phyloP scores from a whole-genome alignment of 768 basidiomycete species.

The Auricularia heimuer region DNA sequence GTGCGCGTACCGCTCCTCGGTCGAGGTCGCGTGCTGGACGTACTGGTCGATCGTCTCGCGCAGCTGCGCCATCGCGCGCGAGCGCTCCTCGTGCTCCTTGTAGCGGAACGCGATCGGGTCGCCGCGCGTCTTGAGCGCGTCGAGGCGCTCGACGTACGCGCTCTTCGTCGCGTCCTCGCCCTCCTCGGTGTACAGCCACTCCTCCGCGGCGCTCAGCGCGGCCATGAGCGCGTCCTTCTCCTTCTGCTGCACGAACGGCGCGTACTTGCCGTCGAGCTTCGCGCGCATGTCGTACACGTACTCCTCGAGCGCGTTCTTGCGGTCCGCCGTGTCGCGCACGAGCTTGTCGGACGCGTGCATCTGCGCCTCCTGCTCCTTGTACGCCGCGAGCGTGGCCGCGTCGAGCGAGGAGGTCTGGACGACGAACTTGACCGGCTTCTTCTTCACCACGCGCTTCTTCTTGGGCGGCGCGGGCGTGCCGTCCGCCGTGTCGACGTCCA shows the following conservation, averaged over 20 bases:
- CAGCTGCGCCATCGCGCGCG: constrained; percentile 57
- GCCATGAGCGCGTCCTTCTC: constrained; percentile 73
- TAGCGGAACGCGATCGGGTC: constrained; percentile 80
- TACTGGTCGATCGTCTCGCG: constrained; percentile 86
- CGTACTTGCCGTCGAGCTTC: constrained; percentile 86
- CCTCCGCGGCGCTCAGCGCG: constrained; percentile 71
- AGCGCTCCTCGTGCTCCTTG: constrained; percentile 76
- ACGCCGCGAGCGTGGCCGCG: constrained; percentile 47
- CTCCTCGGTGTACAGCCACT: constrained; percentile 96
- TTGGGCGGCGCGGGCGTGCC: constrained; percentile 41
- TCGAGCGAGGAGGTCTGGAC: constrained; percentile 57
- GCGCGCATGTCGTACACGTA: constrained; percentile 93
- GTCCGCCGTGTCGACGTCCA: constrained; percentile 54
- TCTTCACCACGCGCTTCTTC: constrained; percentile 81
- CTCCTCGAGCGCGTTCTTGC: constrained; percentile 98
- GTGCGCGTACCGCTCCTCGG: constrained; percentile 81
- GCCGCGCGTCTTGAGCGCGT: constrained; percentile 73
- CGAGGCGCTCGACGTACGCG: constrained; percentile 79
- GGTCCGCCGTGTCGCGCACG: constrained; percentile 96
- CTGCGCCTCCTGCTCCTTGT: constrained; percentile 74
- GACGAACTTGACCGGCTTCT: constrained; percentile 71
- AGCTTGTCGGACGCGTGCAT: constrained; percentile 92
- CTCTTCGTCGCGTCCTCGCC: constrained; percentile 94
- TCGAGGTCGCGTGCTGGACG: constrained; percentile 69
- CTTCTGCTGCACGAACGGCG: constrained; percentile 54